Conservation (phyloP, 495 filamentous ascomycete species). For the Neurospora sp. region DNA sequence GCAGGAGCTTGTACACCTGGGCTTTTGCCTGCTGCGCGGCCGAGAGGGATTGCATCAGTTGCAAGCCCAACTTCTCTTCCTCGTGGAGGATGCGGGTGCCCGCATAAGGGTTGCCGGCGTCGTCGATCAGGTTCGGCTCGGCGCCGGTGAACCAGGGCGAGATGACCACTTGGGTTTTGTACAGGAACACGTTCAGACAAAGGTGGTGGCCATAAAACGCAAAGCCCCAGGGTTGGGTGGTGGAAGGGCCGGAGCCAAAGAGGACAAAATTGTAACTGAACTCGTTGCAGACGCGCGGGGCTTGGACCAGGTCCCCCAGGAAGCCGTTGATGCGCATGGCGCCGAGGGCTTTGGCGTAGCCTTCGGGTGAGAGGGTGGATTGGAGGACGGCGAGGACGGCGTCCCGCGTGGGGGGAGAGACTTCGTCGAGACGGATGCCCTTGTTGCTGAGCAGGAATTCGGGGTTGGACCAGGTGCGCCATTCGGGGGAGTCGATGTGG, state of each 20-base stretch:
- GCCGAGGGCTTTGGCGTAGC: slow-evolving; percentile 57
- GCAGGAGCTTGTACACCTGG: slow-evolving; percentile 43
- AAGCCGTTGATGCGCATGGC: slow-evolving; percentile 74
- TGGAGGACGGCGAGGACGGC: slow-evolving; percentile 45
- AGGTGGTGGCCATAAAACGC: slow-evolving; percentile 71
- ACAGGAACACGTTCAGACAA: slow-evolving; percentile 57
- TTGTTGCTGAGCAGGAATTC: slow-evolving; percentile 55
- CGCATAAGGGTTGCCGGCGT: slow-evolving; percentile 42
- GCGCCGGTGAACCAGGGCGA: slow-evolving; percentile 68
- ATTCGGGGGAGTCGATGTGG: slow-evolving; percentile 60
- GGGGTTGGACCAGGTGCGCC: slow-evolving; percentile 68
- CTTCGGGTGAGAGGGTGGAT: slow-evolving; percentile 51
- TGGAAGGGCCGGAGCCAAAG: slow-evolving; percentile 45
- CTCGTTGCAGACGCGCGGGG: slow-evolving; percentile 56
- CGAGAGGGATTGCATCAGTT: slow-evolving; percentile 56
- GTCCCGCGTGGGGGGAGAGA: slow-evolving; percentile 29
- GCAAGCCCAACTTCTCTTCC: slow-evolving; percentile 53
- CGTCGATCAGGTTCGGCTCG: slow-evolving; percentile 64
- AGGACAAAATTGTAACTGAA: slow-evolving; percentile 62
- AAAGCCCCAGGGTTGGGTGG: slow-evolving; percentile 53
- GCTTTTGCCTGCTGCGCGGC: slow-evolving; percentile 39
- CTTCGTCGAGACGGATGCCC: slow-evolving; percentile 57
- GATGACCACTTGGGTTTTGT: slow-evolving; percentile 49
- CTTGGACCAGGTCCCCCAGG: slow-evolving; percentile 56
- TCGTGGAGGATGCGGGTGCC: slow-evolving; percentile 54